These are phyloP conservation scores for Kalaharituber pfeilii DNA, from an alignment of 2,329 filamentous ascomycete species.

Conservation along the genomic window DNA sequence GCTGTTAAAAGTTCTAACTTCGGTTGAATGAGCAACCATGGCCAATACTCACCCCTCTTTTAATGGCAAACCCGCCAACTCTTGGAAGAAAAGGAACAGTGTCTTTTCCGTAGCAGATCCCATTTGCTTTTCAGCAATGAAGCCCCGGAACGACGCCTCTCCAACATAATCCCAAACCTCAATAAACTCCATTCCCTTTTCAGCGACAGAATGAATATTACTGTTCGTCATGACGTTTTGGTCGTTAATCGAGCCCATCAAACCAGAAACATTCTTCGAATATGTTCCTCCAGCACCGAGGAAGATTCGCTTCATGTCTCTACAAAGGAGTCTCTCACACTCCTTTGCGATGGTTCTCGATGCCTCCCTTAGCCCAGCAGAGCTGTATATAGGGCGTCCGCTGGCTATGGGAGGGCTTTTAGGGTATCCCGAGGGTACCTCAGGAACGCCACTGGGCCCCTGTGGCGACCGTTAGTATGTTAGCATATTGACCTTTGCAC, in stretches of 20 bases:
- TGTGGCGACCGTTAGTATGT: constrained; percentile 23
- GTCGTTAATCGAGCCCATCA: constrained; percentile 52
- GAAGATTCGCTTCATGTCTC: constrained; percentile 84
- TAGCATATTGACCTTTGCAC: not conserved
- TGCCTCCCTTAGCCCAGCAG: constrained; percentile 66
- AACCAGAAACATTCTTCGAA: constrained; percentile 59
- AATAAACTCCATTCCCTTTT: constrained; percentile 41
- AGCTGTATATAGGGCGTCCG: constrained; percentile 29
- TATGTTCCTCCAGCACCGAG: constrained; percentile 76
- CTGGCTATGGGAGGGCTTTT: constrained; percentile 25
- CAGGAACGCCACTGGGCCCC: constrained; percentile 61
- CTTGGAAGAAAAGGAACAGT: constrained; percentile 78
- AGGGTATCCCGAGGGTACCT: constrained; percentile 41
- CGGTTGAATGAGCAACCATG: not conserved
- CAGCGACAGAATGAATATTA: constrained; percentile 10
- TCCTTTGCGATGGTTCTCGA: constrained; percentile 93
- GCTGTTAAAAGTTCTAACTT: too few relatives aligned
- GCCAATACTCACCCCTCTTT: constrained; percentile 59
- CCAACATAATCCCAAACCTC: constrained; percentile 76
- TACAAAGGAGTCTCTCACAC: constrained; percentile 99
- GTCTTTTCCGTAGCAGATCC: constrained; percentile 47
- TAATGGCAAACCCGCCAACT: constrained; percentile 55
- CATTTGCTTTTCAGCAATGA: constrained; percentile 43
- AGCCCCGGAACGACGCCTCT: constrained; percentile 70
- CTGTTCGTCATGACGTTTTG: not conserved